phyloP scores from a whole-genome alignment of 768 basidiomycete genomes.

The Dioszegia hungarica region DNA sequence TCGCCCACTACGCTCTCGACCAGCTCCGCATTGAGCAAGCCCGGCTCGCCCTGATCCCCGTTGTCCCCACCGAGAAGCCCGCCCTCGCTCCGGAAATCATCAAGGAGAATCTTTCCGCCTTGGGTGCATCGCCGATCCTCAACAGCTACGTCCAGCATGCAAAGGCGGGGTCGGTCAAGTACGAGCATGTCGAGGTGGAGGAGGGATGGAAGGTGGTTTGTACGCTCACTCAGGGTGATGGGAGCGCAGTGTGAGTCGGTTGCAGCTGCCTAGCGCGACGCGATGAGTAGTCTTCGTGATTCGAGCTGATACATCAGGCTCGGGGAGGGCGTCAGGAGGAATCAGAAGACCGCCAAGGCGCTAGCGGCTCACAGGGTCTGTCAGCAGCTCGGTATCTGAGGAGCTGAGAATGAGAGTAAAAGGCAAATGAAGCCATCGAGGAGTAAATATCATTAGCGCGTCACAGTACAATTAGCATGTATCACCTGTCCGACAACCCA shows the following conservation, averaged over 20 bases:
- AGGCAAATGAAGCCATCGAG: no score
- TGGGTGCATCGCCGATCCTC: slow-evolving; percentile 1
- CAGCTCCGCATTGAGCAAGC: slow-evolving; percentile 9
- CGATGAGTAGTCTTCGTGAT: no score
- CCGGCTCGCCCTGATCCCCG: not conserved
- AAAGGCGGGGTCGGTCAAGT: not conserved
- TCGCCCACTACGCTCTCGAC: slow-evolving; percentile 16
- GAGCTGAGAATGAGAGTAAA: not conserved
- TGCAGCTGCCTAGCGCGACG: no score
- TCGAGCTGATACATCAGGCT: slow-evolving; percentile 6
- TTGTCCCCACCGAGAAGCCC: not conserved
- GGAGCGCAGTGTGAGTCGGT: slow-evolving; percentile 7
- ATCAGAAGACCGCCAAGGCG: slow-evolving; percentile 17
- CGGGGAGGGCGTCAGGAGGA: slow-evolving; percentile 12
- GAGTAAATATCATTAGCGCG: not conserved
- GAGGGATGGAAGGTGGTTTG: slow-evolving; percentile 11
- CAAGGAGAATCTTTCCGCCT: slow-evolving; percentile 9
- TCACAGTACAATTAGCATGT: not conserved
- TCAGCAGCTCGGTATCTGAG: slow-evolving; percentile 7
- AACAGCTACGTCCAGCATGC: slow-evolving; percentile 2
- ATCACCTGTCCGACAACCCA: no score
- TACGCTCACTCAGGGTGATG: not conserved
- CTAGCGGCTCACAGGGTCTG: slow-evolving; percentile 22
- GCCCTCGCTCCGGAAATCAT: not conserved
- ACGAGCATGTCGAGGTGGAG: not conserved